Evolutionary conservation across 805 yeast species (phyloP).

Genomic region (Saccharomycopsis sp.): DNA sequence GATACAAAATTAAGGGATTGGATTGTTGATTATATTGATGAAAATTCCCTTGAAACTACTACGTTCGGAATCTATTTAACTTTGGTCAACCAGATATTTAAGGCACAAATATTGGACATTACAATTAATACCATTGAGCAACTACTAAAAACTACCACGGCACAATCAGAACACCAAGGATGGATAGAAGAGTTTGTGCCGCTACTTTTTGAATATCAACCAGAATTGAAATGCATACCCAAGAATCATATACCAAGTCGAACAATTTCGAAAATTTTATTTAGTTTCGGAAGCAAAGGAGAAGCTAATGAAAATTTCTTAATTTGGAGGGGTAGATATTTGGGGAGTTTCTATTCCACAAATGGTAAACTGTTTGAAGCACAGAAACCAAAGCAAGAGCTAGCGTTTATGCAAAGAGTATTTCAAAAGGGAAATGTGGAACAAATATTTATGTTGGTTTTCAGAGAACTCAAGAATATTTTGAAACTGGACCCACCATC

Average conservation of each 20-base stretch:
- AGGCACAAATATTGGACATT: neutral
- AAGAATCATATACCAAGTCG: neutral
- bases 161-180: neutral
- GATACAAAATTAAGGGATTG: neutral
- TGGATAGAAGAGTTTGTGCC: constrained; percentile 10
- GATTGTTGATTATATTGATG: neutral
- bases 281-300: neutral
- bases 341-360: constrained; percentile 27
- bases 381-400: constrained; percentile 9
- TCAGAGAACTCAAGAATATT: neutral
- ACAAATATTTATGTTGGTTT: constrained; percentile 10
- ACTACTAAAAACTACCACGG: neutral
- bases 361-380: constrained; percentile 24
- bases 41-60: neutral
- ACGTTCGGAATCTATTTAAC: no score
- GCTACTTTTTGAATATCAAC: constrained; percentile 6
- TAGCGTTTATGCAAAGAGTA: constrained; percentile 6
- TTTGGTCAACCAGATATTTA: neutral
- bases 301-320: constrained; percentile 18
- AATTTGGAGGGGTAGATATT: constrained; percentile 29
- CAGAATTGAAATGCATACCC: neutral
- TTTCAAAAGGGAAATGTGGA: constrained; percentile 5
- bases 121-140: neutral
- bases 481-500: neutral
- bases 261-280: constrained; percentile 1